Evolutionary conservation across 768 basidiomycete genomes (phyloP).

Genomic region (Mycena epipterygia): DNA sequence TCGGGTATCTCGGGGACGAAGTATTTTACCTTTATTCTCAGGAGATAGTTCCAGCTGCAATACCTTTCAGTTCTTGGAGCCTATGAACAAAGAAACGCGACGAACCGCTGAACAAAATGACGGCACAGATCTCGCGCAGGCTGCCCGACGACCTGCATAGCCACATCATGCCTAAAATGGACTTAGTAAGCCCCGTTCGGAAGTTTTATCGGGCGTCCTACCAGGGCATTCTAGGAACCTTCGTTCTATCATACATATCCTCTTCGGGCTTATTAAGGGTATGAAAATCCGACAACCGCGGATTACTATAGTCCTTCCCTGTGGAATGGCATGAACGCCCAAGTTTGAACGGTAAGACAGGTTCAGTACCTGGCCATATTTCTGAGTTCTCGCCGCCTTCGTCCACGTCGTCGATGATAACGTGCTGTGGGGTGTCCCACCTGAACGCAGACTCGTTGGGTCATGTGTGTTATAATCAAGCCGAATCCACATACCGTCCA

Average conservation of each 20-base stretch:
- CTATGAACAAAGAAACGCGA: conserved; percentile 7
- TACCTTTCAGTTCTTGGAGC: not conserved
- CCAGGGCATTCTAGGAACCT: conserved; percentile 97
- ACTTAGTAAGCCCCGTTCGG: not conserved
- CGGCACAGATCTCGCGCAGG: conserved; percentile 95
- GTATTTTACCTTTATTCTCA: conserved; percentile 89
- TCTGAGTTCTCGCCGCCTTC: conserved; percentile 66
- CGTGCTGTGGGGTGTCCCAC: conserved; percentile 98
- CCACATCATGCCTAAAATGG: conserved; percentile 90
- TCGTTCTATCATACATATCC: conserved; percentile 94
- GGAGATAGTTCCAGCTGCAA: conserved; percentile 90
- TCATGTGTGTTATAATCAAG: conserved; percentile 7
- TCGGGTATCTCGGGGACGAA: conserved; percentile 26
- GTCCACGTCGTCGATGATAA: conserved; percentile 88
- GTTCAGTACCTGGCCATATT: conserved; percentile 88
- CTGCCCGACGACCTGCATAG: conserved; percentile 95
- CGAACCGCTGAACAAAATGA: conserved; percentile 93
- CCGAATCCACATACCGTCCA: conserved; percentile 66
- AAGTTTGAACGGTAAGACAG: not conserved
- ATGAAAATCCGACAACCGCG: conserved; percentile 88
- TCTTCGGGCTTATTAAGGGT: conserved; percentile 90
- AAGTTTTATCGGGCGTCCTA: conserved; percentile 44
- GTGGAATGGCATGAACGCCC: conserved; percentile 12
- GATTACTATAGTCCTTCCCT: conserved; percentile 98
- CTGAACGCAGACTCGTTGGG: conserved; percentile 50